Evolutionary conservation across 2,329 filamentous ascomycete species (phyloP), one percentile per base, ranked within the genome.

Genomic region (Trichocomaceae sp.): DNA sequence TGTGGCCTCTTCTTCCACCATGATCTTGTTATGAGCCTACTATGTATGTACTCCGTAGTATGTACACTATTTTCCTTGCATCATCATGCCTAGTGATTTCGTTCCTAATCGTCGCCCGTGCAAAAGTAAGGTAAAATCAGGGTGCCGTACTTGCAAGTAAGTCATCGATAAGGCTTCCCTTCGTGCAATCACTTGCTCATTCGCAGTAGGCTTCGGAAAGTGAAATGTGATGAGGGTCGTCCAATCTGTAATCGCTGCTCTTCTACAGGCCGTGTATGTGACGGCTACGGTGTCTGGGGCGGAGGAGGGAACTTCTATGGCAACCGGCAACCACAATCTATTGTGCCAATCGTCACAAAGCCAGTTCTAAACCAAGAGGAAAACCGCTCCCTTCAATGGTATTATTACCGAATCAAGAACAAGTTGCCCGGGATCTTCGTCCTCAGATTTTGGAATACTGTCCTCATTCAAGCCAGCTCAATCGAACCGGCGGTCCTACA

Each of bases 141-240:
- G 53, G 9, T 55, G 52, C 20, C 33, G 33, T 17, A 55, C 53
- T 13, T 55, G 53, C 53, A 50, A 55, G 53, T 50, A 20, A 31
- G 47, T 50, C n/a, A n/a, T n/a, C 10, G 3, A 51, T 13, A 12
- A 3, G 13, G 8, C 12, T 12, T 12, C 20, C 9, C 15, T 17
- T 13, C 20, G 15, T 5, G 20, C 13, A 20, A n/a, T 1, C 5
- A 6, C 6, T 13, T 20, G 15, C 29, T 55, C 12, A 50, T 35
- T 15, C 7, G 3, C 10, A 5, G 12, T 33, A 55, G 47, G 31
- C 17, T 46, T 4, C 48, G 53, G 8, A 50, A 39, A 17, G 42
- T 55, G 7, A 55, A 51, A 31, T 51, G 53, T 15, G 41, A 55
- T 37, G 47, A 47, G 17, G 45, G 29, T 15, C 39, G 33, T 1